A percentile compares a stretch with the other conserved stretches of the same genome.
Conservation (phyloP, 2,329 filamentous ascomycete species). For the Fusarium tanahbumbuense region DNA sequence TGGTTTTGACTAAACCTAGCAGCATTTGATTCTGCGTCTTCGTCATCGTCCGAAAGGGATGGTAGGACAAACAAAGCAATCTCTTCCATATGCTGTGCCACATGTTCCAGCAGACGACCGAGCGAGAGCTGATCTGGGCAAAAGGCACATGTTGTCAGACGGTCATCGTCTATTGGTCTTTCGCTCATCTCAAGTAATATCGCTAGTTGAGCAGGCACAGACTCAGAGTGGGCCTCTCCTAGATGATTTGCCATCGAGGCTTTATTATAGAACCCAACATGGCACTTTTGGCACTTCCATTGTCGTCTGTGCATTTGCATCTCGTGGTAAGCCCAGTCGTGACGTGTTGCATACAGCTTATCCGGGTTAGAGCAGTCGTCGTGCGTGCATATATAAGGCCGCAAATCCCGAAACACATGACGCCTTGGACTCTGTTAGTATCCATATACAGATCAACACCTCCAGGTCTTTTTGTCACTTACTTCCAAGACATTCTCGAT, state of each 20-base stretch:
- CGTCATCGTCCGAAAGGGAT: no score
- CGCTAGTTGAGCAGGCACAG: accelerated
- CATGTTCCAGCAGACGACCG: no score
- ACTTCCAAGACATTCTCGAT: not conserved
- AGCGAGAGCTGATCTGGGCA: no score
- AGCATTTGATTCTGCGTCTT: no score
- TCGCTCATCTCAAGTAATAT: not conserved
- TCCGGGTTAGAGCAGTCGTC: not conserved
- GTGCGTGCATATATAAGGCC: not conserved
- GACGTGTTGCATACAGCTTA: not conserved
- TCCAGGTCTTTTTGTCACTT: accelerated
- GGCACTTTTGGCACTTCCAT: not conserved
- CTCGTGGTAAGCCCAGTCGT: not conserved
- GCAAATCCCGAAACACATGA: not conserved
- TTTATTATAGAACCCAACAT: accelerated
- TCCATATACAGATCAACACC: not conserved
- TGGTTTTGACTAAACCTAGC: no score
- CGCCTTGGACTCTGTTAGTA: not conserved
- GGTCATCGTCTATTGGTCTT: no score
- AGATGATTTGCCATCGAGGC: accelerated
- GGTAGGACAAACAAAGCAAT: no score
- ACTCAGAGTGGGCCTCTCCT: accelerated
- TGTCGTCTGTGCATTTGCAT: not conserved
- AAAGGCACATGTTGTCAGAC: no score
- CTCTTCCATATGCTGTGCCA: no score